Base-by-base conservation (phyloP, 2,329 filamentous ascomycete genomes). In the Trichophyton benhamiae region DNA sequence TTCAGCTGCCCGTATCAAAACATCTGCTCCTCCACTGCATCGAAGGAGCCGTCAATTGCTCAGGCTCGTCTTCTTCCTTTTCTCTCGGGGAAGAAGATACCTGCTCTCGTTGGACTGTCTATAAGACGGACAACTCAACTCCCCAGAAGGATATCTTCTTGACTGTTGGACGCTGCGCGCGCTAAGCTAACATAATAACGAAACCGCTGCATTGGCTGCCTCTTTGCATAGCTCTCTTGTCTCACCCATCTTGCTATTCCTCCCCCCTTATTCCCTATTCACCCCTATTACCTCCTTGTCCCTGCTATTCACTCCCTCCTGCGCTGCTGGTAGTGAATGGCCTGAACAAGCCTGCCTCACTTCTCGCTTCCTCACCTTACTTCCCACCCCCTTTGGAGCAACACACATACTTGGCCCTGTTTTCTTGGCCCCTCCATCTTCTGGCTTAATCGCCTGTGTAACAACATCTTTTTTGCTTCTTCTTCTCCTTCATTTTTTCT, bases 401-500 rank as follows among this genome's bases (percentile, higher is more conserved):
- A 42, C 55, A 58, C 13, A 44, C 41, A 44, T 36, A 57, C 22
- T 33, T 36, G 4, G 36, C 55, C 41, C 41, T 25, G 36, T n/a
- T 44, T 42, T 58, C 55, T 58, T 58, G 55, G 55, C 55, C 17
- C 15, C 30, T 55, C 27, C 20, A 48, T 22, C n/a, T 52, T 52
- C 48, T 55, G 46, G 17, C 48, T 55, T 36, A 36, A 33, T 55
- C 48, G n/a, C 33, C 30, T 42, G 36, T 52, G 44, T 52, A 55
- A 55, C 49, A 53, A 55, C 36, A 60, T 30, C 15, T 36, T 13
- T 38, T 33, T 52, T 38, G 41, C 25, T 27, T 17, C 13, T 20
- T 15, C 25, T 42, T 38, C 22, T 49, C 33, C 33, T 36, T 11
- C 13, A 15, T 44, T 48, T 49, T 20, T 13, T 49, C 6, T 49